phyloP scores from a whole-genome alignment of 768 basidiomycete genomes.

The Psilocybe azurescens region DNA sequence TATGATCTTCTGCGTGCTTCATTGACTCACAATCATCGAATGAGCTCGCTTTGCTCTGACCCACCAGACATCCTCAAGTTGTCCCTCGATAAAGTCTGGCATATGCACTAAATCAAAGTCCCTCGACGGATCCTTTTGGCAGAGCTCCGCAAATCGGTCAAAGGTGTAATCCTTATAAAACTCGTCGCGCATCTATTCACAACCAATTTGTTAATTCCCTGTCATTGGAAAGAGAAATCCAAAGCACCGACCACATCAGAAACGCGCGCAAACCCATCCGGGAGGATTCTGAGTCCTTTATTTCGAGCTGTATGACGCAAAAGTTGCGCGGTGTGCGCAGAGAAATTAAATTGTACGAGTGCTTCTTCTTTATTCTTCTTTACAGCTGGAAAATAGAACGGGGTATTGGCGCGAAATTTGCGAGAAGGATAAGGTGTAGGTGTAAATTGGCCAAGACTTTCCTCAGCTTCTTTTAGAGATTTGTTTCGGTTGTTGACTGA shows the following conservation, averaged over 20 bases:
- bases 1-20: too few species aligned
- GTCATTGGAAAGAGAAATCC: neutral
- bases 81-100: slow-evolving; percentile 28
- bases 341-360: neutral
- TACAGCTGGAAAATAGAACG: neutral
- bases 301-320: slow-evolving; percentile 26
- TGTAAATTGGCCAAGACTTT: neutral
- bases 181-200: slow-evolving; percentile 10
- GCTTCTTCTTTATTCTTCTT: neutral
- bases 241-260: slow-evolving; percentile 65
- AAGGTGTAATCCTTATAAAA: slow-evolving; percentile 15
- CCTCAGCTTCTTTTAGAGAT: neutral
- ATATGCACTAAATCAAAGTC: slow-evolving; percentile 29
- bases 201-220: neutral
- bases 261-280: slow-evolving; percentile 80
- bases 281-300: slow-evolving; percentile 25
- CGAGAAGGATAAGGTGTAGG: neutral
- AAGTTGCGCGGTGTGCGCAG: neutral
- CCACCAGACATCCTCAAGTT: slow-evolving; percentile 26
- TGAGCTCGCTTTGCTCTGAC: slow-evolving; percentile 30
- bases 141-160: slow-evolving; percentile 20
- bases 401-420: neutral
- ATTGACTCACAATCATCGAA: slow-evolving; percentile 25
- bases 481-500: neutral
- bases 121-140: slow-evolving; percentile 20